Base-by-base conservation (phyloP, 805 yeast genomes). In the Cyberlindnera sargentensis region DNA sequence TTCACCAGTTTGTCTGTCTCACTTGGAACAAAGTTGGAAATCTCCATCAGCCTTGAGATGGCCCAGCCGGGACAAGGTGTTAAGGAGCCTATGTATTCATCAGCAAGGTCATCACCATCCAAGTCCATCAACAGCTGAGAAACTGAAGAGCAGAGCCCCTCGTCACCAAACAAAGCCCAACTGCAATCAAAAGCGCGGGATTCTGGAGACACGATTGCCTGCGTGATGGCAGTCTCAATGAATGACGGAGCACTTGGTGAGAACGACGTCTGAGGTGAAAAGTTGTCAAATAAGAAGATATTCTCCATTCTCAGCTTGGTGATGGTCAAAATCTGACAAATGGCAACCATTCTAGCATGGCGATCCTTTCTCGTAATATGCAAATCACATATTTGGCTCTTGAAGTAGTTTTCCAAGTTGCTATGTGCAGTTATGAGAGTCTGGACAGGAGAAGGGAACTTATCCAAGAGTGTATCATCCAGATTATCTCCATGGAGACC, bases 51-150 rank as follows among this genome's bases (percentile, higher is more conserved):
- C 47, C 95, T 78, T 53, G 84, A 91, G 25, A 84, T 68, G 40
- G 88, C 70, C 98, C 98, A 91, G 8, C 97, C 97, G 46, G 88
- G 77, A 56, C 96, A 90, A 3, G 95, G 93, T 5, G 88, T 76
- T 40, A 86, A 65, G 0, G 80, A 72, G 42, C 71, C 70, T 45
- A 61, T 48, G 48, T 47, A 47, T 4, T 47, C 52, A n/a, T 52
- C 62, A 4, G 59, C 45, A 40, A 61, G 48, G 44, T 58, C 59
- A 31, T 61, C 60, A 32, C 57, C 57, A 43, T 67, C 70, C 46
- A 60, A 50, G 42, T 62, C 52, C 24, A 71, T 69, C 47, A 59
- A 53, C 37, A 67, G 56, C 39, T 52, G 62, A 11, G 54, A 48
- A 47, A 58, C 62, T 34, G 56, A 48, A 33, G 66, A 65, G 62